A percentile compares a stretch with the other conserved stretches of the same genome.
Conservation (phyloP, 73 alveolate genomes). For the Paramecium biaurelia region DNA sequence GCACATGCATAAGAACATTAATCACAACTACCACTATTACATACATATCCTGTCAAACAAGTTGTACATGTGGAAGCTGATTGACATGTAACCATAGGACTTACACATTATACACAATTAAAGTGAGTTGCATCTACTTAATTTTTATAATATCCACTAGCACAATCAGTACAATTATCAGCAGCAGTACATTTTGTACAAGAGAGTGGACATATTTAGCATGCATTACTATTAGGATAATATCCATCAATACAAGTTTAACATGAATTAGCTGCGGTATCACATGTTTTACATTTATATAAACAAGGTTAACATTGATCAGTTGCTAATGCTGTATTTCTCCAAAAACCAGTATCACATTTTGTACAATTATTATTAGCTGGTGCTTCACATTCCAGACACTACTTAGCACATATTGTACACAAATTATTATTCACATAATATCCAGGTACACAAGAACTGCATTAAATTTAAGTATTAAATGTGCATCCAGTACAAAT, state of each 20-base stretch:
- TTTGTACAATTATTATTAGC: neutral
- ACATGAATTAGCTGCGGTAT: neutral
- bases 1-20: slow-evolving; percentile 6
- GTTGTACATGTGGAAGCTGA: neutral
- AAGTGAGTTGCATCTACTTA: neutral
- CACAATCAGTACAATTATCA: neutral
- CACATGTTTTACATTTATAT: slow-evolving; percentile 1
- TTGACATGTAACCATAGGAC: neutral
- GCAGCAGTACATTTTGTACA: slow-evolving; percentile 6
- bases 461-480: neutral
- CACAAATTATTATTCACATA: neutral
- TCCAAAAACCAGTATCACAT: neutral
- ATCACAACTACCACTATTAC: slow-evolving; percentile 11
- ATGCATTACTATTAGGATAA: neutral
- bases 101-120: neutral
- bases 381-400: slow-evolving; percentile 27
- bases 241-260: neutral
- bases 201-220: neutral
- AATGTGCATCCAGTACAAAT: neutral
- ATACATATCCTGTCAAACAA: slow-evolving; percentile 16
- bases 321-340: neutral
- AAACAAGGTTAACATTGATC: neutral
- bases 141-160: neutral
- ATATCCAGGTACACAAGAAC: neutral
- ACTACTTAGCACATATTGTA: neutral